Evolutionary conservation across 2,329 filamentous ascomycete genomes (phyloP).

Genomic region (Alternaria sp.): DNA sequence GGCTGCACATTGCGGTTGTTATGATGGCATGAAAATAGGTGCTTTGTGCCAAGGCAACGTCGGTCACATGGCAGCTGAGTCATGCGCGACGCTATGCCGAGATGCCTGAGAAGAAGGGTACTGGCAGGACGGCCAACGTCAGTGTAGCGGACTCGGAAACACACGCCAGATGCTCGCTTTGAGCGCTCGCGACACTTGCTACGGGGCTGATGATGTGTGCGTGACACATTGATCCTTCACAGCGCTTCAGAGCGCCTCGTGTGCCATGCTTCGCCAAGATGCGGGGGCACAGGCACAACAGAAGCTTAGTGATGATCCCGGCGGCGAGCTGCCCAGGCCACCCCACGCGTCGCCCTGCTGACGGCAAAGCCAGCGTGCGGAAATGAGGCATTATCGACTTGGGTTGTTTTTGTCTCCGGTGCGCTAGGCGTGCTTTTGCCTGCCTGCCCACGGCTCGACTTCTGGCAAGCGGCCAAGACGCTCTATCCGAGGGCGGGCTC

Average conservation of each 20-base stretch:
- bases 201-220: neutral
- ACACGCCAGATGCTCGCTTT: neutral
- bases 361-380: slow-evolving; percentile 3
- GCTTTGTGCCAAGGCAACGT: slow-evolving; percentile 4
- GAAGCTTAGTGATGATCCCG: slow-evolving; percentile 33
- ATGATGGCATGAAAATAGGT: slow-evolving; percentile 64
- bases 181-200: neutral
- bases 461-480: slow-evolving; percentile 7
- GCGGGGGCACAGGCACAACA: slow-evolving; percentile 23
- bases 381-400: slow-evolving; percentile 29
- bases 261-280: slow-evolving; percentile 17
- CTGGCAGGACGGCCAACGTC: slow-evolving; percentile 10
- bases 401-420: slow-evolving; percentile 22
- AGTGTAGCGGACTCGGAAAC: neutral
- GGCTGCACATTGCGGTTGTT: slow-evolving; percentile 81
- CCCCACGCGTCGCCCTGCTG: slow-evolving; percentile 22
- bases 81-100: slow-evolving; percentile 14
- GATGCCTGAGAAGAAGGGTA: slow-evolving; percentile 9
- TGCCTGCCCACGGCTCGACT: slow-evolving; percentile 9
- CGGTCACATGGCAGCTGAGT: slow-evolving; percentile 8
- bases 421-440: slow-evolving; percentile 10
- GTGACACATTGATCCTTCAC: slow-evolving; percentile 3
- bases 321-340: slow-evolving; percentile 16
- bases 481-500: slow-evolving; percentile 11
- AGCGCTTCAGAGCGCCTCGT: neutral